Conservation (phyloP, 331 rosid species). For the Arachis monticola region DNA sequence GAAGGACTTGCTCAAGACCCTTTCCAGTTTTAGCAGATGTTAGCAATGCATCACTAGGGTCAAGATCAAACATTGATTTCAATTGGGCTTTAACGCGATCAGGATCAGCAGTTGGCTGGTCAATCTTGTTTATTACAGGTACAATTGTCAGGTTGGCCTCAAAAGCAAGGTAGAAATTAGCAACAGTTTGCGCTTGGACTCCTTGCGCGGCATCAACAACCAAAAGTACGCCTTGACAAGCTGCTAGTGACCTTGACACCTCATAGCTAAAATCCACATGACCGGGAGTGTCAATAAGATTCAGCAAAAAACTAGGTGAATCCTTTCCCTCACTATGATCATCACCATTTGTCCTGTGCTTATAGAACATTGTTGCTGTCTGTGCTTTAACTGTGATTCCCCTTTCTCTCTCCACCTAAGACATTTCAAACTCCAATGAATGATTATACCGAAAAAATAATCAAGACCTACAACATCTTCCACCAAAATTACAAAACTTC, state of each 20-base stretch:
- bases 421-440: constrained; percentile 41
- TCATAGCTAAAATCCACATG: constrained; percentile 98
- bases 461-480: constrained; percentile 15
- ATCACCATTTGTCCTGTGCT: constrained; percentile 44
- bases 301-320: constrained; percentile 57
- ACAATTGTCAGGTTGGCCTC: constrained; percentile 78
- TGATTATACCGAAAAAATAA: constrained; percentile 4
- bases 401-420: constrained; percentile 94
- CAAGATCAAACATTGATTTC: constrained; percentile 88
- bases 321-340: constrained; percentile 41
- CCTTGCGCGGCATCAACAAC: constrained; percentile 99
- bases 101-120: constrained; percentile 95
- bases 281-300: constrained; percentile 95
- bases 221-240: constrained; percentile 97
- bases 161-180: constrained; percentile 94
- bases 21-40: constrained; percentile 93
- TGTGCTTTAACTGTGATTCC: constrained; percentile 97
- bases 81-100: constrained; percentile 84
- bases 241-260: constrained; percentile 94
- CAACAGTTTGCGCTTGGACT: constrained; percentile 97
- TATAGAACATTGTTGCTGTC: constrained; percentile 91
- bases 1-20: constrained; percentile 93
- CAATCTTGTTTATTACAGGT: constrained; percentile 91
- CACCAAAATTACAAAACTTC: background rate
- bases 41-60: constrained; percentile 71